These are phyloP conservation scores for Mallotus japonicus DNA, from an alignment of 441 rosid genomes.

Conservation along the genomic window DNA sequence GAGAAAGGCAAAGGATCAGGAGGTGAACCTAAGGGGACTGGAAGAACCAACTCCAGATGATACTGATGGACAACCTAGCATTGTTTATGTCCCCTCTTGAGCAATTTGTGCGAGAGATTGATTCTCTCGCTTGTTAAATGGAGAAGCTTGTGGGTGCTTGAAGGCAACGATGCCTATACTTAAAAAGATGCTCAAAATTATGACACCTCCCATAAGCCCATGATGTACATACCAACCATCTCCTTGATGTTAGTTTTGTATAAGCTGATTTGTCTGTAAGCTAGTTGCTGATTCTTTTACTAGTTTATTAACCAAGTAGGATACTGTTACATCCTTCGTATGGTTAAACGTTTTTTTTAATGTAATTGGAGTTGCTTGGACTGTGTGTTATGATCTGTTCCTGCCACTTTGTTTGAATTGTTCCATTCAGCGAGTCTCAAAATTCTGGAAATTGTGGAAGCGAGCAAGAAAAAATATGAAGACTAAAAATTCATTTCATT, in stretches of 20 bases:
- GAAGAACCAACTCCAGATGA: conserved; percentile 50
- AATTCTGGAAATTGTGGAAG: too few relatives aligned
- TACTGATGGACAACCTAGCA: conserved; percentile 1
- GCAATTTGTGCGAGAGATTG: conserved; percentile 11
- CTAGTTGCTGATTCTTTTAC: conserved; percentile 20
- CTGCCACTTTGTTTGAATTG: too few relatives aligned
- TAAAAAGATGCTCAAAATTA: conserved; percentile 17
- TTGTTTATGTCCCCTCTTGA: background rate
- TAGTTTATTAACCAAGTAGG: conserved; percentile 19
- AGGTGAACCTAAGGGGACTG: conserved; percentile 30
- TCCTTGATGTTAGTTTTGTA: conserved; percentile 23
- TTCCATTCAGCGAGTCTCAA: too few relatives aligned
- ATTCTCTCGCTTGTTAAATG: conserved; percentile 6
- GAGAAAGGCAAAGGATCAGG: conserved; percentile 40
- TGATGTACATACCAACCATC: conserved; percentile 25
- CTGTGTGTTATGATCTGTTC: background rate
- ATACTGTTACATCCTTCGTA: conserved; percentile 15
- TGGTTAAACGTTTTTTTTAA: conserved; percentile 19
- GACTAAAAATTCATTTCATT: too few relatives aligned
- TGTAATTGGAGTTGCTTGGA: conserved; percentile 18
- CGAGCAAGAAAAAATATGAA: too few relatives aligned
- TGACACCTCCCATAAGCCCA: conserved; percentile 4
- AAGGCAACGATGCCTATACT: background rate
- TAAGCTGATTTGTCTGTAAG: conserved; percentile 13
- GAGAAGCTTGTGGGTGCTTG: conserved; percentile 3